A percentile compares a stretch with the other conserved stretches of the same genome.
These are phyloP conservation scores for Fusarium gaditjirri DNA, from an alignment of 2,329 filamentous ascomycete genomes.

Conservation along the genomic window DNA sequence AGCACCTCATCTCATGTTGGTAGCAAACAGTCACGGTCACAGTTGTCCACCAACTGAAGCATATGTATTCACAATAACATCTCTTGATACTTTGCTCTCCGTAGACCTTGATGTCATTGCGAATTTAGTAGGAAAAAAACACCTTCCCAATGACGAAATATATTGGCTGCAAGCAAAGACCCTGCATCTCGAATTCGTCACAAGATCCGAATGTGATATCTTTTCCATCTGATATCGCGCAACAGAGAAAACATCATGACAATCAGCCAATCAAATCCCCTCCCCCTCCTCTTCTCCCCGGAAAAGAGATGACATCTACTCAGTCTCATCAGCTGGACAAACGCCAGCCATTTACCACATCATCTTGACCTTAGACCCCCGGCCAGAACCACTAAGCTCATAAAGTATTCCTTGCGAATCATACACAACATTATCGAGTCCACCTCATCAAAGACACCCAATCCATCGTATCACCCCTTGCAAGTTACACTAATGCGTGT, in stretches of 20 bases:
- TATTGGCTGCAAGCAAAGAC: background rate
- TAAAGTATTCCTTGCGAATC: conserved; percentile 1
- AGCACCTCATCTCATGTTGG: background rate
- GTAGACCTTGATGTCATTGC: too few species aligned
- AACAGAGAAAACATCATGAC: background rate
- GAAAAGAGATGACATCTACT: background rate
- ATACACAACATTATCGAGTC: background rate
- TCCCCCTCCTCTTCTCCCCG: background rate
- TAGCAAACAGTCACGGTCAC: background rate
- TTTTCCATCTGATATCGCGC: background rate
- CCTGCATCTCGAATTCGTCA: background rate
- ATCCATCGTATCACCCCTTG: background rate
- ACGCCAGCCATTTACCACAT: background rate
- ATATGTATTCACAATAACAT: background rate
- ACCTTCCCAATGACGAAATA: background rate
- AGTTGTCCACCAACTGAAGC: background rate
- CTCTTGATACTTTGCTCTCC: too few species aligned
- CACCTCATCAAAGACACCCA: background rate
- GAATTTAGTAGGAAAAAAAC: background rate
- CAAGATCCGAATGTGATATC: background rate
- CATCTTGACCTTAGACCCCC: background rate
- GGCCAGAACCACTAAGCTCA: background rate
- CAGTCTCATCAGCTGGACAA: background rate
- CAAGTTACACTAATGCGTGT: conserved; percentile 13
- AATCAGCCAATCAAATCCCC: background rate